These are phyloP conservation scores for Pelargonium cotyledonis DNA, from an alignment of 441 rosid genomes.

Conservation along the genomic window DNA sequence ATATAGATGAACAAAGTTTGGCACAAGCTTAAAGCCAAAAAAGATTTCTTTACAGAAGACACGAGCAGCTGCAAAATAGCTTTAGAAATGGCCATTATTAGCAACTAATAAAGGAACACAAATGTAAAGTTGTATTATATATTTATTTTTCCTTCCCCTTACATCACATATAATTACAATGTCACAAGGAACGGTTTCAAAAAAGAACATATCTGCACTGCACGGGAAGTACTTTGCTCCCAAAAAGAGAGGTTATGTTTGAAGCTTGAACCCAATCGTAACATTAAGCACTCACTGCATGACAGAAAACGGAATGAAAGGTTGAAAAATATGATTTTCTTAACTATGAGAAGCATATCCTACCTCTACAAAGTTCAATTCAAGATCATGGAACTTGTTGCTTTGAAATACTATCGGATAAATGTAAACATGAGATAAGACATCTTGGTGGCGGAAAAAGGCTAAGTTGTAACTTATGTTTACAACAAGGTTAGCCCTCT, in stretches of 20 bases:
- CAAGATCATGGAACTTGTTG: too few relatives aligned
- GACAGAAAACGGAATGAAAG: background rate
- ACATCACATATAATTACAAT: too few relatives aligned
- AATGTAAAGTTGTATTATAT: too few relatives aligned
- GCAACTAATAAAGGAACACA: too few relatives aligned
- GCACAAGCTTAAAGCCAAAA: background rate
- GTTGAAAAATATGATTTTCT: background rate
- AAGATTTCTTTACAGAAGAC: too few relatives aligned
- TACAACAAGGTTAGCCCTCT: background rate
- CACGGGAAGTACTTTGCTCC: background rate
- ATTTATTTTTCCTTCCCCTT: too few relatives aligned
- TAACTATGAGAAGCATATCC: constrained; percentile 2
- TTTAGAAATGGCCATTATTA: too few relatives aligned
- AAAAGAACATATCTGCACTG: background rate
- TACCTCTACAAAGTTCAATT: background rate
- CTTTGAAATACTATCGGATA: background rate
- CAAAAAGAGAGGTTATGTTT: background rate
- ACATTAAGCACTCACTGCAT: background rate
- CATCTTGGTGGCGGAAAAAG: background rate
- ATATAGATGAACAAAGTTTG: background rate
- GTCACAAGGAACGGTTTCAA: too few relatives aligned
- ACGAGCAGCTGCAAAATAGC: background rate
- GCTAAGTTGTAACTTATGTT: background rate
- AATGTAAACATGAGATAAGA: background rate
- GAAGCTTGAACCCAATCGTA: background rate